A percentile compares a stretch with the other conserved stretches of the same genome.
These are phyloP conservation scores for Nothomitra cinnamomea DNA, from an alignment of 2,329 filamentous ascomycete genomes.

Conservation along the genomic window DNA sequence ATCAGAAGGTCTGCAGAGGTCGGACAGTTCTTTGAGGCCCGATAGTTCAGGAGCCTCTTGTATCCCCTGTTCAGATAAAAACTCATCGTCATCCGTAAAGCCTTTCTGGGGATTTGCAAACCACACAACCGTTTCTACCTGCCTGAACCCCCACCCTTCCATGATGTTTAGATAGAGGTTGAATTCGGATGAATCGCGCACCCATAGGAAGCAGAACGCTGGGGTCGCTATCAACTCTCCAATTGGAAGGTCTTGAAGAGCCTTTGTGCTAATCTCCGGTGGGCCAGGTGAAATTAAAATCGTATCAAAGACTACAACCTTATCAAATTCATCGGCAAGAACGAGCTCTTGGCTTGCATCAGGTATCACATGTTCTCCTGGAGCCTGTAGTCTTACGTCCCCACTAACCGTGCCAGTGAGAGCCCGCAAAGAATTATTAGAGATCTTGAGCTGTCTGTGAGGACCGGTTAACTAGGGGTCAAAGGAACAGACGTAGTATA, in stretches of 20 bases:
- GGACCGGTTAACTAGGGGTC: background rate
- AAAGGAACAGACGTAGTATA: background rate
- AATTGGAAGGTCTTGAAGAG: background rate
- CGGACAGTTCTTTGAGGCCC: background rate
- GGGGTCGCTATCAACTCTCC: background rate
- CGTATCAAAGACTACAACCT: background rate
- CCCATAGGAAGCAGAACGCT: constrained; percentile 3
- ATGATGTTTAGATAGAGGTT: background rate
- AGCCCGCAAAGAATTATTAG: too few relatives aligned
- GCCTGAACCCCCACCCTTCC: constrained; percentile 1
- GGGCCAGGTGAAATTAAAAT: background rate
- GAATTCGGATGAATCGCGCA: background rate
- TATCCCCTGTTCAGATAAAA: background rate
- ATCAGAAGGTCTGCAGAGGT: background rate
- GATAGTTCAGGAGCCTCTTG: background rate
- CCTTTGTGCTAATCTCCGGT: background rate
- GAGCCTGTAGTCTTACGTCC: too few relatives aligned
- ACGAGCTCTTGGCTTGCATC: too few relatives aligned
- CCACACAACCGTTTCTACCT: background rate
- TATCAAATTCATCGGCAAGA: background rate
- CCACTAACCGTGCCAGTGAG: too few relatives aligned
- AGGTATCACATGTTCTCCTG: too few relatives aligned
- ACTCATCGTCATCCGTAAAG: background rate
- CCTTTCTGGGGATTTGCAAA: background rate
- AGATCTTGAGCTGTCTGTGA: too few relatives aligned